Base-by-base conservation (phyloP, 345 rosid species). In the Gossypium ekmanianum region DNA sequence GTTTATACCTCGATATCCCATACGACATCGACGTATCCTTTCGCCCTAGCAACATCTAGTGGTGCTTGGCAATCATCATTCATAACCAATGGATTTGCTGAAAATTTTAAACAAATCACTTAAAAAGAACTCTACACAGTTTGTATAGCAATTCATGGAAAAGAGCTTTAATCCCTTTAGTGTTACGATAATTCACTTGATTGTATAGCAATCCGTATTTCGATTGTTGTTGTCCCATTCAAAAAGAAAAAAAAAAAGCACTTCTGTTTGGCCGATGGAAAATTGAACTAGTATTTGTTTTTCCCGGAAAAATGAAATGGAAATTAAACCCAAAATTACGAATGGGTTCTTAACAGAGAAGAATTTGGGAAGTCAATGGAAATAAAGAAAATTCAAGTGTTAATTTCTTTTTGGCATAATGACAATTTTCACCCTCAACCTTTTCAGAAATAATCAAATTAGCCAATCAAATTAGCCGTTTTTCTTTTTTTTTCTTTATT, bases 51-150 rank as follows among this genome's bases (percentile, higher is more conserved):
- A 65, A 91, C 90, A 69, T 89, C 97, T 66, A 95, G 87, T 18
- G 98, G 91, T 59, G 97, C 88, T 76, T 85, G 97, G 74, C 97
- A 91, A 79, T 90, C 97, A 87, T 95, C 99, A 75, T 95, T 95
- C 68, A 89, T 72, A 70, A 87, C 73, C 80, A 95, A 83, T 10
- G 98, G 86, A 77, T 95, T 95, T 1, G 98, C 98, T 95, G 87
- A 77, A 77, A 76, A 71, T 67, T 64, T 9, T 34, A 24, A 69
- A 78, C 34, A 34, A 22, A 43, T 48, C 9, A 29, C 22, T 17
- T 24, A 57, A 29, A 5, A 56, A 52, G 52, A 68, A 27, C 41
- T 14, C 20, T 50, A 76, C 20, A 41, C 27, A 10, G 43, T 22
- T n/a, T 52, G 39, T 34, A 34, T 34, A 34, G 39, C 39, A 34